These are phyloP conservation scores for Arabidopsis arenosa DNA, from an alignment of 345 rosid genomes.

Conservation along the genomic window DNA sequence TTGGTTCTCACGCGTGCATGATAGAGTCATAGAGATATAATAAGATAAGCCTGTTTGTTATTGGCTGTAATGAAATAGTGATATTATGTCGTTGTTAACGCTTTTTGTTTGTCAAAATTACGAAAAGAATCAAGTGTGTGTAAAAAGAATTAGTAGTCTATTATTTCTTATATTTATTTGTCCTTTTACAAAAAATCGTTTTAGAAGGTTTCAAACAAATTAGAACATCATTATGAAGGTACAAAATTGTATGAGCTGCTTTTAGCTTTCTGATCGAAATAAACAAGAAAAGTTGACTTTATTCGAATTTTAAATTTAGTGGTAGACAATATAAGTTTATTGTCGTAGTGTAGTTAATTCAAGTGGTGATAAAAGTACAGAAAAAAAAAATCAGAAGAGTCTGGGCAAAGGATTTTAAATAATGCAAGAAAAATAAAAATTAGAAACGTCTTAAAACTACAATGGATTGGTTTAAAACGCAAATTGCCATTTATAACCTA, in stretches of 20 bases:
- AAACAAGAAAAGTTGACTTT: slow-evolving; percentile 17
- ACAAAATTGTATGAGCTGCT: slow-evolving; percentile 12
- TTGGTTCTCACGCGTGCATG: slow-evolving; percentile 42
- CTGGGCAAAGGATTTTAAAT: neutral
- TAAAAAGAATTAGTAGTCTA: slow-evolving; percentile 5
- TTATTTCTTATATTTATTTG: neutral
- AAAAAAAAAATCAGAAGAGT: neutral
- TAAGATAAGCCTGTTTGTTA: slow-evolving; percentile 34
- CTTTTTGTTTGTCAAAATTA: slow-evolving; percentile 29
- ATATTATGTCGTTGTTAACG: slow-evolving; percentile 8
- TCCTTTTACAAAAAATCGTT: slow-evolving; percentile 10
- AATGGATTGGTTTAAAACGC: neutral
- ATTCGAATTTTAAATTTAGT: slow-evolving; percentile 17
- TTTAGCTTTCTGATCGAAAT: slow-evolving; percentile 6
- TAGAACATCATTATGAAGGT: neutral
- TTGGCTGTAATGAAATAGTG: slow-evolving; percentile 31
- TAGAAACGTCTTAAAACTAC: neutral
- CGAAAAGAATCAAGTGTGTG: slow-evolving; percentile 23
- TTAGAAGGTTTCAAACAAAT: slow-evolving; percentile 9
- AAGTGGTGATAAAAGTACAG: slow-evolving; percentile 2
- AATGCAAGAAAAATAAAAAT: neutral
- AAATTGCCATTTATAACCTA: neutral
- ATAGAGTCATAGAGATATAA: slow-evolving; percentile 26
- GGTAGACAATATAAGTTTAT: slow-evolving; percentile 30
- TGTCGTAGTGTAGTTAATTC: slow-evolving; percentile 2